These are phyloP conservation scores for Trichoderma sp. DNA, from an alignment of 2,329 filamentous ascomycete genomes.

Conservation along the genomic window DNA sequence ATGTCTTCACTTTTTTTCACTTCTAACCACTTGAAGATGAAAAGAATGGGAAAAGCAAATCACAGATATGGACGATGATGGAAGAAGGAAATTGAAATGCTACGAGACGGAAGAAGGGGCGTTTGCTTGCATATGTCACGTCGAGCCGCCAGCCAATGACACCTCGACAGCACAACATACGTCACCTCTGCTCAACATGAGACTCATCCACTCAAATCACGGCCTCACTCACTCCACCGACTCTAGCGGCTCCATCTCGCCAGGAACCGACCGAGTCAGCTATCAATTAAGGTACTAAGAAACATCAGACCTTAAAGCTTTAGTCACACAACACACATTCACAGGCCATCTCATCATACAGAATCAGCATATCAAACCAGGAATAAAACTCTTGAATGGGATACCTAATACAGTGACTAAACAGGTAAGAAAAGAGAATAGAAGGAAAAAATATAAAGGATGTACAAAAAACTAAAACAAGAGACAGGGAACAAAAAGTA, in stretches of 20 bases:
- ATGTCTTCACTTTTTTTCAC: no score
- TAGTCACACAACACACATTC: neutral
- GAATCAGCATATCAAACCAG: neutral
- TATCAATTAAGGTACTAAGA: neutral
- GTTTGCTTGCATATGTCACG: neutral
- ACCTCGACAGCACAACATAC: slow-evolving; percentile 1
- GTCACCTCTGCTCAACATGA: neutral
- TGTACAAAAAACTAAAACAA: slow-evolving; percentile 20
- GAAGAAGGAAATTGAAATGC: neutral
- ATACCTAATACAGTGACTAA: slow-evolving; percentile 22
- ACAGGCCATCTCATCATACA: no score
- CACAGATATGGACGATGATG: no score
- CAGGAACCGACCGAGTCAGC: slow-evolving; percentile 8
- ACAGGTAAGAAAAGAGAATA: slow-evolving; percentile 5
- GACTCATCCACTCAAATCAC: neutral
- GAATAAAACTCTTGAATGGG: slow-evolving; percentile 8
- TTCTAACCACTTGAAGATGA: no score
- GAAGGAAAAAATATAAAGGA: slow-evolving; percentile 3
- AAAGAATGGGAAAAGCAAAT: neutral
- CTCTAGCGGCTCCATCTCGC: neutral
- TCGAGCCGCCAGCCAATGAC: neutral
- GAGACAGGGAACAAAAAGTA: neutral
- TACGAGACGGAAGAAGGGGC: neutral
- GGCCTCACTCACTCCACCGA: neutral
- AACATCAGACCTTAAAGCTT: neutral